A percentile compares a stretch with the other conserved stretches of the same genome.
Evolutionary conservation across 768 basidiomycete genomes (phyloP).

Genomic region (Symmetrospora coprosmae): DNA sequence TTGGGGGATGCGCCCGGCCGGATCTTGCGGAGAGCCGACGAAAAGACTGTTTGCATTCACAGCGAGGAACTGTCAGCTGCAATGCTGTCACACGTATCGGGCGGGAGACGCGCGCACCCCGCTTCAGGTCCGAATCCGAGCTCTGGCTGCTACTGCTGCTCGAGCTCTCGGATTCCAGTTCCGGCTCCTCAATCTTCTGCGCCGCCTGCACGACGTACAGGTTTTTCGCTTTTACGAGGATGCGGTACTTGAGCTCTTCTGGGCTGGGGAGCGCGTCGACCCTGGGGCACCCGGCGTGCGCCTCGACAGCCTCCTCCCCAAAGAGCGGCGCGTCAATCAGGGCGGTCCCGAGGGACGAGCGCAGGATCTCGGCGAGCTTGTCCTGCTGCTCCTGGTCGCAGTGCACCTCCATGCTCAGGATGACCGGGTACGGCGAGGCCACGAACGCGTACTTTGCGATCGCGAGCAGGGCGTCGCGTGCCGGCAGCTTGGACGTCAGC

Average conservation of each 20-base stretch:
- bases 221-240: constrained; percentile 82
- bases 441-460: constrained; percentile 81
- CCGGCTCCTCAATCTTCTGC: background rate
- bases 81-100: background rate
- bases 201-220: constrained; percentile 42
- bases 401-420: constrained; percentile 86
- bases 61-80: background rate
- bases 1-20: background rate
- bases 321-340: constrained; percentile 38
- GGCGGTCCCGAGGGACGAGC: constrained; percentile 46
- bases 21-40: background rate
- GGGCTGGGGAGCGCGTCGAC: constrained; percentile 65
- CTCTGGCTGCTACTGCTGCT: constrained; percentile 9
- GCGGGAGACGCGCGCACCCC: background rate
- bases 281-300: constrained; percentile 30
- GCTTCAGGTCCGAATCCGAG: constrained; percentile 30
- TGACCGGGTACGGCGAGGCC: constrained; percentile 75
- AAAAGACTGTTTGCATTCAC: background rate
- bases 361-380: constrained; percentile 60
- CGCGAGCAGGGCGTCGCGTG: constrained; percentile 66
- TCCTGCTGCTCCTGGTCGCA: constrained; percentile 68
- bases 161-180: background rate
- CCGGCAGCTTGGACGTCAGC: constrained; percentile 64
- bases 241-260: constrained; percentile 57
- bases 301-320: constrained; percentile 26